A percentile compares a stretch with the other conserved stretches of the same genome.
These are phyloP conservation scores for Daldinia vernicosa DNA, from an alignment of 495 filamentous ascomycete genomes.

Conservation along the genomic window DNA sequence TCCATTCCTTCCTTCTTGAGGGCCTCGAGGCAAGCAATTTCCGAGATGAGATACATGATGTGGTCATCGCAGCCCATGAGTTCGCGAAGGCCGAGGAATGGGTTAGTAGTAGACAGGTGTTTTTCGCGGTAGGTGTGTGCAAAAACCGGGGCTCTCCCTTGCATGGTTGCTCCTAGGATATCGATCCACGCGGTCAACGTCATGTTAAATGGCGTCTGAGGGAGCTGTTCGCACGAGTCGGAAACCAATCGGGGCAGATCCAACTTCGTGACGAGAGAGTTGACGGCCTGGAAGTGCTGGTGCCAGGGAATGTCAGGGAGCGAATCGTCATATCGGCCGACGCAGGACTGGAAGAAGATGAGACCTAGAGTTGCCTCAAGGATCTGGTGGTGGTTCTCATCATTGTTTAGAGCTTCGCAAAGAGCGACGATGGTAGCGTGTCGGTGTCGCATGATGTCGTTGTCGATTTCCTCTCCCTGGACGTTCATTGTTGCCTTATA, in stretches of 20 bases:
- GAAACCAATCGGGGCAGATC: conserved; percentile 74
- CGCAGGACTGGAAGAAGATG: conserved; percentile 97
- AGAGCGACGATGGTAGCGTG: conserved; percentile 87
- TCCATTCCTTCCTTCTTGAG: conserved; percentile 84
- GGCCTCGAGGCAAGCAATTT: conserved; percentile 93
- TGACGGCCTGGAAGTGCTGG: conserved; percentile 93
- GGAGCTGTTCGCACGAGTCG: conserved; percentile 62
- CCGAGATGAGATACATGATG: conserved; percentile 97
- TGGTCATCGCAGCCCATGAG: conserved; percentile 98
- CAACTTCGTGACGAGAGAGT: conserved; percentile 81
- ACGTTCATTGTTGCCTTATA: conserved; percentile 78
- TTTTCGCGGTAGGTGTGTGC: conserved; percentile 93
- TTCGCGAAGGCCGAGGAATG: conserved; percentile 79
- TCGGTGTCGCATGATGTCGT: conserved; percentile 92
- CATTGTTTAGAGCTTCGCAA: conserved; percentile 80
- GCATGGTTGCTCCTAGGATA: conserved; percentile 93
- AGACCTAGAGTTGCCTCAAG: conserved; percentile 94
- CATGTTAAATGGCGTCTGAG: conserved; percentile 92
- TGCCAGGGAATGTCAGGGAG: conserved; percentile 96
- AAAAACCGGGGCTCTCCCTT: conserved; percentile 83
- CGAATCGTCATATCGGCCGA: conserved; percentile 83
- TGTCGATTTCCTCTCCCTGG: conserved; percentile 77
- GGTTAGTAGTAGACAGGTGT: conserved; percentile 74
- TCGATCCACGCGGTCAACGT: conserved; percentile 95
- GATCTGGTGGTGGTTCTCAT: conserved; percentile 85